A percentile compares a stretch with the other conserved stretches of the same genome.
These are phyloP conservation scores for Tetradesmus obliquus DNA, from an alignment of 139 green algal genomes.

Conservation along the genomic window DNA sequence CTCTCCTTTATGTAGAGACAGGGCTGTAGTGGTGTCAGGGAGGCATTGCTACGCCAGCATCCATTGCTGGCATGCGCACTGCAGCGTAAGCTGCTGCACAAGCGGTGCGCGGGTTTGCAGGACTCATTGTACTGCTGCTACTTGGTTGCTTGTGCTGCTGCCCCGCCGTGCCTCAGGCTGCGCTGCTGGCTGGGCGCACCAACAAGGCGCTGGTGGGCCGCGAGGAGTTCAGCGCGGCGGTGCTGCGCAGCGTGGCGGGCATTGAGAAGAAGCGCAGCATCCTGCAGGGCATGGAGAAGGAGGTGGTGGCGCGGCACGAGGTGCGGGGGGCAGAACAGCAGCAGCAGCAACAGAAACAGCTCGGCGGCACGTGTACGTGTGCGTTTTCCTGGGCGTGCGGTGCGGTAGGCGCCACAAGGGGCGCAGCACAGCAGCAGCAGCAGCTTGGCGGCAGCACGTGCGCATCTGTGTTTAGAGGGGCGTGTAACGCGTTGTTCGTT, in stretches of 20 bases:
- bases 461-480: no score
- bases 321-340: constrained; percentile 38
- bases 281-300: constrained; percentile 84
- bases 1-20: no score
- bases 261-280: constrained; percentile 95
- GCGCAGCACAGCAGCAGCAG: no score
- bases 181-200: constrained; percentile 69
- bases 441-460: no score
- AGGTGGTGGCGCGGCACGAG: constrained; percentile 90
- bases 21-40: no score
- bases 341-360: not conserved
- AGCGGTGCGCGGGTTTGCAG: no score
- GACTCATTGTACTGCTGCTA: no score
- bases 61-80: no score
- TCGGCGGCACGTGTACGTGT: not conserved
- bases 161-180: constrained; percentile 46
- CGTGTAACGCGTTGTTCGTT: no score
- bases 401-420: no score
- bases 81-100: no score
- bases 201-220: constrained; percentile 58
- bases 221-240: constrained; percentile 82
- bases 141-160: not conserved
- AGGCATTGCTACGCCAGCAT: no score
- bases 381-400: not conserved
- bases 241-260: constrained; percentile 85